A percentile compares a stretch with the other conserved stretches of the same genome.
Conservation (phyloP, 768 basidiomycete species). For the Leccinum uliginosum region DNA sequence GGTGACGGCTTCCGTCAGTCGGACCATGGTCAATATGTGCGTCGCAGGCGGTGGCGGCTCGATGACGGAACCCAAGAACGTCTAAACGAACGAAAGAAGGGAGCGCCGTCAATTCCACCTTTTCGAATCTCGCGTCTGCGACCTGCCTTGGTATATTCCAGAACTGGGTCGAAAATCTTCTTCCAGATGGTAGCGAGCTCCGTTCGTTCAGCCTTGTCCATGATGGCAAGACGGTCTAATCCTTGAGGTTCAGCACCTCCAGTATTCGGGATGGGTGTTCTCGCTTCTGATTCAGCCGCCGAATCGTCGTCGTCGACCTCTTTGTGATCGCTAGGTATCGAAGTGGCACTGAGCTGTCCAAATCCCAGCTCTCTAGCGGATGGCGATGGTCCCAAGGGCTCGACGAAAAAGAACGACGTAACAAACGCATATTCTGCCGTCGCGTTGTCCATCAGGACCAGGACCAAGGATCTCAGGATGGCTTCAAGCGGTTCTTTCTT, state of each 20-base stretch:
- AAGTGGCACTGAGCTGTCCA: constrained; percentile 29
- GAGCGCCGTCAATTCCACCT: not conserved
- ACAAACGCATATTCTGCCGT: constrained; percentile 90
- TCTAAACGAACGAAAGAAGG: constrained; percentile 34
- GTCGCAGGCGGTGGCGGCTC: constrained; percentile 72
- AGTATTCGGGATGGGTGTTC: constrained; percentile 27
- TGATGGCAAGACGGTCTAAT: constrained; percentile 29
- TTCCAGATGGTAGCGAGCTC: constrained; percentile 76
- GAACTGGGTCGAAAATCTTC: constrained; percentile 85
- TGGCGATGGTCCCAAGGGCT: constrained; percentile 21
- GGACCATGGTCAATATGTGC: constrained; percentile 86
- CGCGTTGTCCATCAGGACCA: constrained; percentile 94
- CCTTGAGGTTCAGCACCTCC: constrained; percentile 22
- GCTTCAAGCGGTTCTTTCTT: constrained; percentile 85
- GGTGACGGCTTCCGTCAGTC: constrained; percentile 79
- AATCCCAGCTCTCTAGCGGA: constrained; percentile 34
- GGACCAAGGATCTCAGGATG: constrained; percentile 74
- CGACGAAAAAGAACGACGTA: constrained; percentile 69
- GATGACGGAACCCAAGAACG: constrained; percentile 62
- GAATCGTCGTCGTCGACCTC: constrained; percentile 38
- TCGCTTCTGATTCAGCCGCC: constrained; percentile 49
- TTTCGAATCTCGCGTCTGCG: not conserved
- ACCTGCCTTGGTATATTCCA: constrained; percentile 77
- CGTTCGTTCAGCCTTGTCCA: constrained; percentile 57
- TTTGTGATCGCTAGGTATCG: constrained; percentile 42